A percentile compares a stretch with the other conserved stretches of the same genome.
Evolutionary conservation across 148 eudicot species (phyloP).

Genomic region (Tetragonia tetragonoides): DNA sequence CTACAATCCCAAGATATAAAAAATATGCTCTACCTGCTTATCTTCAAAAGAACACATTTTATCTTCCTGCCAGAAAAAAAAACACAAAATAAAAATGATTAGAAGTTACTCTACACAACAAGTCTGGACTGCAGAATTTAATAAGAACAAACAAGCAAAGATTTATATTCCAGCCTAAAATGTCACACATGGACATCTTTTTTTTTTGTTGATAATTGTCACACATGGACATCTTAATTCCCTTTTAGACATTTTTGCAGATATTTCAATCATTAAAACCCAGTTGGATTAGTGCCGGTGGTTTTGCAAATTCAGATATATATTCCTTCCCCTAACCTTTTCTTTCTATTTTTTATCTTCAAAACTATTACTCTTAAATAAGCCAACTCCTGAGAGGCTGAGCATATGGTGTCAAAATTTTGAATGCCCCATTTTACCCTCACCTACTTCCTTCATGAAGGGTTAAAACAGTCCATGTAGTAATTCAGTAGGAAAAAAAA

Average conservation of each 20-base stretch:
- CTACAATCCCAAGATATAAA: background rate
- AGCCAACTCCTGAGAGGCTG: too few species aligned
- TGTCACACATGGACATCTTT: too few species aligned
- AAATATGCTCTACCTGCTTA: conserved; percentile 58
- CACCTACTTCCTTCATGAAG: too few species aligned
- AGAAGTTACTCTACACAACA: background rate
- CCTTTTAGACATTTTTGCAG: background rate
- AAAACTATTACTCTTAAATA: too few species aligned
- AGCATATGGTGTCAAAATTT: too few species aligned
- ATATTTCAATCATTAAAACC: background rate
- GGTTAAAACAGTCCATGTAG: too few species aligned
- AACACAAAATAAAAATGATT: background rate
- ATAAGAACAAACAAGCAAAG: background rate
- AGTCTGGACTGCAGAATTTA: background rate
- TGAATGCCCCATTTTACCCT: too few species aligned
- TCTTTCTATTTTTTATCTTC: too few species aligned
- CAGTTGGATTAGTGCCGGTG: background rate
- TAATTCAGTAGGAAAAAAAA: too few species aligned
- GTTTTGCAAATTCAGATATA: background rate
- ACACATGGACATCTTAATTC: too few species aligned
- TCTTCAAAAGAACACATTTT: conserved; percentile 55
- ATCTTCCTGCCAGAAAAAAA: conserved; percentile 51
- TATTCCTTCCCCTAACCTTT: too few species aligned
- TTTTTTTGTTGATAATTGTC: too few species aligned
- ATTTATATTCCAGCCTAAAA: background rate